Evolutionary conservation across 1,284 basidiomycete species (phyloP), one percentile per base, ranked within the genome.

Genomic region (Trametes versicolor): DNA sequence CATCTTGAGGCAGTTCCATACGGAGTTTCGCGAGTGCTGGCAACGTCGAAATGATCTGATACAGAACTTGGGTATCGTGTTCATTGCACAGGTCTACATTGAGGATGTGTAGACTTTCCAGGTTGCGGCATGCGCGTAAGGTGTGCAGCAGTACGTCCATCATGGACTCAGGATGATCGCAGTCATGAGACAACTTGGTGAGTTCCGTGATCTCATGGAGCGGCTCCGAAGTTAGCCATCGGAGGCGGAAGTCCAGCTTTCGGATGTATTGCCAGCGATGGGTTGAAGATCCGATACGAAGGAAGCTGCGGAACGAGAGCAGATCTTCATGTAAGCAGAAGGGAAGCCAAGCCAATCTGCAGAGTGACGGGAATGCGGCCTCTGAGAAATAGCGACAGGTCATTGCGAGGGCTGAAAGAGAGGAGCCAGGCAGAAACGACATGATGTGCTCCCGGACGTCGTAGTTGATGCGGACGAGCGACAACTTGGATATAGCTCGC

Each of bases 371-470:
- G 7, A 36, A n/a, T 6, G 50, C 17, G 34, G 36, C 17, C 5
- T 52, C 50, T n/a, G 50, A 52, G 32, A 52, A 36, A 19, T 52
- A 21, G 15, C 25, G 29, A 12, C 50, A 52, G 10, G 50, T 52
- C 17, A 5, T 19, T 15, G 21, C n/a, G 29, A 52, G 32, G 7
- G 50, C 50, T n/a, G 50, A 29, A 23, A 52, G 25, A 36, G 50
- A 19, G 32, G 29, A 23, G 17, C 25, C 25, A 21, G 50, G 32
- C 2, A 52, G 50, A 12, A 21, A 52, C 27, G 50, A 52, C 32
- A 52, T 52, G 29, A 52, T 34, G 29, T 36, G 21, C 19, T 52
- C 50, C 19, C n/a, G 50, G 29, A 52, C 34, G 32, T 52, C 50
- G 19, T 19, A 34, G 50, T 52, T 37, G 21, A 48, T 15, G 23